phyloP scores from a whole-genome alignment of 495 filamentous ascomycete genomes.

The Penicillium cinerascens region DNA sequence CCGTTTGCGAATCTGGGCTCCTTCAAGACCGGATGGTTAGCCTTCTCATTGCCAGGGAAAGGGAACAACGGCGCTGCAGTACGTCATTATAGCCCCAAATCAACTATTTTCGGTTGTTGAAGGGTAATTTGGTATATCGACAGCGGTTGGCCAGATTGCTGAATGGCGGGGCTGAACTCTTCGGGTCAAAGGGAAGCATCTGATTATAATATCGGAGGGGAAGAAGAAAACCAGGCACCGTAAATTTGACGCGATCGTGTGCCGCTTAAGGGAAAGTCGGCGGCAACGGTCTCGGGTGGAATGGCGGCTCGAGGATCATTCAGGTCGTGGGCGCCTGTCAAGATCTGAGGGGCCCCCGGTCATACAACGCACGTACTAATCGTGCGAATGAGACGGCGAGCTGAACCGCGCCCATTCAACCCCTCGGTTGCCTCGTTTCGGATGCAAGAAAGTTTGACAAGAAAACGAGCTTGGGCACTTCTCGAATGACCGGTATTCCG shows the following conservation, averaged over 20 bases:
- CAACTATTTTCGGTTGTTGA: neutral
- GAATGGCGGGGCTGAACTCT: slow-evolving; percentile 20
- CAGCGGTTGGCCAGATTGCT: slow-evolving; percentile 14
- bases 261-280: slow-evolving; percentile 13
- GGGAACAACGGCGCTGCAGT: slow-evolving; percentile 11
- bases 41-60: neutral
- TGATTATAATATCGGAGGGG: slow-evolving; percentile 12
- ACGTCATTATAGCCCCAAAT: slow-evolving; percentile 33
- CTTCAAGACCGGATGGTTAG: slow-evolving; percentile 25
- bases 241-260: slow-evolving; percentile 23
- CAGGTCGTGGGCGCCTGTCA: slow-evolving; percentile 27
- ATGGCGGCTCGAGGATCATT: slow-evolving; percentile 30
- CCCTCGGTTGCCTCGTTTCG: neutral
- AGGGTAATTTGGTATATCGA: slow-evolving; percentile 8
- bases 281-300: slow-evolving; percentile 14
- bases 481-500: neutral
- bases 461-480: neutral
- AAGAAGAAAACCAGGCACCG: slow-evolving; percentile 10
- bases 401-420: slow-evolving; percentile 14
- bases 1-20: slow-evolving; percentile 48
- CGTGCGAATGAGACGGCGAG: slow-evolving; percentile 25
- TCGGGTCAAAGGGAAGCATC: slow-evolving; percentile 14
- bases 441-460: neutral
- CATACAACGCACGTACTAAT: slow-evolving; percentile 31
- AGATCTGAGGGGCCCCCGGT: slow-evolving; percentile 23